phyloP scores from a whole-genome alignment of 306 rosid species.

The Vicia sativa region DNA sequence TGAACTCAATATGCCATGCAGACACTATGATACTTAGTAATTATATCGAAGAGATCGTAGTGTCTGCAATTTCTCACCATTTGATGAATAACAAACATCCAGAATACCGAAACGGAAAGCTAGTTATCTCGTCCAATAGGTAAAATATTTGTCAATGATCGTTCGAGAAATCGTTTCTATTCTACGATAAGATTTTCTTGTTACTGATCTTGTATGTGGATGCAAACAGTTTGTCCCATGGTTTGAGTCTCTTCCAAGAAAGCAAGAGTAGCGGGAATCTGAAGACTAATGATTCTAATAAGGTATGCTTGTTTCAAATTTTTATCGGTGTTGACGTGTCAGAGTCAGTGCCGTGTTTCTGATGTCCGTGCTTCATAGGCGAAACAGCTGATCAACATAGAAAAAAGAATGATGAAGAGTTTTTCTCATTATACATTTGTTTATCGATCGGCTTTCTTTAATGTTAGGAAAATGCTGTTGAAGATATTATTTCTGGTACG shows the following conservation, averaged over 20 bases:
- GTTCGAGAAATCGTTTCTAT: slow-evolving; percentile 1
- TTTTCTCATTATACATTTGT: slow-evolving; percentile 15
- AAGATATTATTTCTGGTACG: slow-evolving; percentile 48
- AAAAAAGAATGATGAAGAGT: not conserved
- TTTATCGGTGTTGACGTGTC: too few species aligned
- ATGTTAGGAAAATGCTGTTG: slow-evolving; percentile 61
- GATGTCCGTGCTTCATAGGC: too few species aligned
- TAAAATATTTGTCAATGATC: slow-evolving; percentile 35
- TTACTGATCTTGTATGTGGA: slow-evolving; percentile 31
- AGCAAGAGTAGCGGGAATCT: slow-evolving; percentile 63
- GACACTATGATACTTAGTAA: slow-evolving; percentile 67
- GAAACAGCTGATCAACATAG: too few species aligned
- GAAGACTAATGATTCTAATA: slow-evolving; percentile 65
- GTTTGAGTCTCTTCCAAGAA: slow-evolving; percentile 81
- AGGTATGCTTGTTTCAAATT: slow-evolving; percentile 49
- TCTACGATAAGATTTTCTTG: slow-evolving; percentile 21
- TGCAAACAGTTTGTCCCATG: slow-evolving; percentile 82
- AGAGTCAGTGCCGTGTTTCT: too few species aligned
- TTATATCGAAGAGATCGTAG: slow-evolving; percentile 76
- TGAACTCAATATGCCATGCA: slow-evolving; percentile 65
- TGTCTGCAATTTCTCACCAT: slow-evolving; percentile 77
- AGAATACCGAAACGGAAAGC: slow-evolving; percentile 89
- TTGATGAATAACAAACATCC: slow-evolving; percentile 69
- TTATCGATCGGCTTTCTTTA: slow-evolving; percentile 15
- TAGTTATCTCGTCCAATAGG: slow-evolving; percentile 82